Evolutionary conservation across 495 filamentous ascomycete genomes (phyloP), one percentile per base, ranked within the genome.

Genomic region (Trichoderma virens): DNA sequence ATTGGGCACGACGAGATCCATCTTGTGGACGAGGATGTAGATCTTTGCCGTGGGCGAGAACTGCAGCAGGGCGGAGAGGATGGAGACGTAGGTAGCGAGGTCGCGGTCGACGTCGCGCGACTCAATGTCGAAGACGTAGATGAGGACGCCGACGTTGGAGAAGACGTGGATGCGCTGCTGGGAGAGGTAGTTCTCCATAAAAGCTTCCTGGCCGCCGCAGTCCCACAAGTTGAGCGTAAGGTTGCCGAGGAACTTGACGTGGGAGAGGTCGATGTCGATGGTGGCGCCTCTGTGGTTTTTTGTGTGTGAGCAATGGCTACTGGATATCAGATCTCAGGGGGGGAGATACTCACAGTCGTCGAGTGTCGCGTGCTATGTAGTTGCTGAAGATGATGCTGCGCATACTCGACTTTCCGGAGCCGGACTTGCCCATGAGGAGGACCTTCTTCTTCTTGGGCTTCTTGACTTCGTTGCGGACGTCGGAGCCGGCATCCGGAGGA

Each of bases 351-450:
- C 67, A 81, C 66, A 98, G 77, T 32, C 94, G 81, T 30, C 94
- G 87, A 5, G 96, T 96, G 79, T 98, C 95, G 70, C 93, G 93
- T 41, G 95, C 94, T 60, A 97, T 89, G 69, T 96, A 97, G 75
- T 98, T 98, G 78, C 88, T 93, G 77, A 98, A 98, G 69, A 98
- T 95, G 69, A 98, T 98, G 64, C 88, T 92, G 62, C 95, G 85
- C 94, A 98, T 98, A 60, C 92, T 96, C 34, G 93, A 96, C 75
- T 98, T 98, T n/a, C 94, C 94, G n/a, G 93, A 96, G 65, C 94
- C 94, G 67, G 89, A 93, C 79, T 97, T 97, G 66, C 94, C 94
- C 93, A 85, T 85, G 61, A 85, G 74, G 7, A 85, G 74, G 30
- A 85, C 82, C 73, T 85, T 85, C 72, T 85, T 83, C 76, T 84